Percentiles rank a stretch among this genome's conserved stretches.
phyloP scores from a whole-genome alignment of 2,329 filamentous ascomycete species.

The Aspergillus tamarii region DNA sequence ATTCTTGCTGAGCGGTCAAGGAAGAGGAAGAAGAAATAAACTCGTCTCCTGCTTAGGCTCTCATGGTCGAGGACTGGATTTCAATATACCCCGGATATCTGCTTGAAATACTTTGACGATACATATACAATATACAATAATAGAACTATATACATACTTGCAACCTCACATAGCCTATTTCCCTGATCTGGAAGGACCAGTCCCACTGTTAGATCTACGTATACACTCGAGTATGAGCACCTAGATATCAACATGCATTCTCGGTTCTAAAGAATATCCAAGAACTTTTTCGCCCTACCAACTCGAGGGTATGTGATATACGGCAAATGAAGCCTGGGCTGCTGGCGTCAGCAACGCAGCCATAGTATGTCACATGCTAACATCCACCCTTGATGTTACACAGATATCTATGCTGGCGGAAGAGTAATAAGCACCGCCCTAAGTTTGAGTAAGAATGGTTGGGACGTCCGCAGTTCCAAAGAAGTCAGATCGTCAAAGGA shows the following conservation, averaged over 20 bases:
- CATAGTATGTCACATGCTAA: conserved; percentile 7
- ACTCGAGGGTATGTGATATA: conserved; percentile 30
- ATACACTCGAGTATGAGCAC: conserved; percentile 19
- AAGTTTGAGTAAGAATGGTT: neutral
- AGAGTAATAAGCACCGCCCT: neutral
- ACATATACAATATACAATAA: conserved; percentile 5
- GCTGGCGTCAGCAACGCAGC: conserved; percentile 7
- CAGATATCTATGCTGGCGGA: conserved; percentile 1
- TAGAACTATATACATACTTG: conserved; percentile 8
- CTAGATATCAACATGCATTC: conserved; percentile 27
- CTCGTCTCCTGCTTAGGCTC: neutral
- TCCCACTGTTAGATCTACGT: conserved; percentile 11
- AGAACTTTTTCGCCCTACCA: conserved; percentile 25
- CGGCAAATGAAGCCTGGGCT: conserved; percentile 21
- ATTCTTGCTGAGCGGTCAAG: conserved; percentile 50
- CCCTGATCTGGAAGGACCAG: neutral
- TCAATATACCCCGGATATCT: neutral
- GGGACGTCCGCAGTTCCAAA: neutral
- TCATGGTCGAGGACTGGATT: neutral
- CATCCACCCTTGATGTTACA: conserved; percentile 5
- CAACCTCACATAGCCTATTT: neutral
- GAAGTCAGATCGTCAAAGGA: neutral
- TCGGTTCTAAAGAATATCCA: conserved; percentile 22
- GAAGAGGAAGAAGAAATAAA: conserved; percentile 54
- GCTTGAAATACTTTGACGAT: neutral